Conservation (phyloP, 2,329 filamentous ascomycete genomes). For the Cryphonectria carpinicola region DNA sequence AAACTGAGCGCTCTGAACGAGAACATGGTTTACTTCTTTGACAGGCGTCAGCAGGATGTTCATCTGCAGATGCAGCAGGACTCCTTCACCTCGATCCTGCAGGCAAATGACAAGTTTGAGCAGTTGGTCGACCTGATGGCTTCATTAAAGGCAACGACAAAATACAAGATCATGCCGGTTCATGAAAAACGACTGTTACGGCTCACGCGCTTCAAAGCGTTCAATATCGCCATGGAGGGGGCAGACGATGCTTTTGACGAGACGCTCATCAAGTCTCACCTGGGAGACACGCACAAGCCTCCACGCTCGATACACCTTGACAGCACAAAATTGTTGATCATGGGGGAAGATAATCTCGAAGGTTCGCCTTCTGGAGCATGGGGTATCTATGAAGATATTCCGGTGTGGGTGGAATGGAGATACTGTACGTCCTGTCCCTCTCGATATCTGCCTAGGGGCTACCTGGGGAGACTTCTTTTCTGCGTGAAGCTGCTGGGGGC, state of each 20-base stretch:
- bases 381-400: conserved; percentile 9
- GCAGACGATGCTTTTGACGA: conserved; percentile 1
- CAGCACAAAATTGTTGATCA: not conserved
- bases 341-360: not conserved
- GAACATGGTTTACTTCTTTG: conserved; percentile 15
- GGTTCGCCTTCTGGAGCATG: conserved; percentile 3
- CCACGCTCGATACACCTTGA: conserved; percentile 8
- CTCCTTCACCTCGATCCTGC: conserved; percentile 16
- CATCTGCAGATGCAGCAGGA: conserved; percentile 18
- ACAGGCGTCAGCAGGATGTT: conserved; percentile 13
- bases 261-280: not conserved
- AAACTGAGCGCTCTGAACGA: conserved; percentile 19
- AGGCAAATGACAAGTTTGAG: conserved; percentile 15
- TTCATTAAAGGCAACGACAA: conserved; percentile 10
- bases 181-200: conserved; percentile 4
- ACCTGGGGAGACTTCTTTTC: not conserved
- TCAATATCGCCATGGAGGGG: conserved; percentile 9
- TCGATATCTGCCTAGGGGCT: not conserved
- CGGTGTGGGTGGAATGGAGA: conserved; percentile 22
- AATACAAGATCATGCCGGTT: not conserved
- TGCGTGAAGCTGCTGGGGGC: not conserved
- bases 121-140: conserved; percentile 11
- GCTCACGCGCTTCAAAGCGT: conserved; percentile 20
- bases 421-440: conserved; percentile 15
- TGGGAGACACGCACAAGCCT: conserved; percentile 6